Evolutionary conservation across 148 eudicot species (phyloP).

Genomic region (Vaccinium corymbosum): DNA sequence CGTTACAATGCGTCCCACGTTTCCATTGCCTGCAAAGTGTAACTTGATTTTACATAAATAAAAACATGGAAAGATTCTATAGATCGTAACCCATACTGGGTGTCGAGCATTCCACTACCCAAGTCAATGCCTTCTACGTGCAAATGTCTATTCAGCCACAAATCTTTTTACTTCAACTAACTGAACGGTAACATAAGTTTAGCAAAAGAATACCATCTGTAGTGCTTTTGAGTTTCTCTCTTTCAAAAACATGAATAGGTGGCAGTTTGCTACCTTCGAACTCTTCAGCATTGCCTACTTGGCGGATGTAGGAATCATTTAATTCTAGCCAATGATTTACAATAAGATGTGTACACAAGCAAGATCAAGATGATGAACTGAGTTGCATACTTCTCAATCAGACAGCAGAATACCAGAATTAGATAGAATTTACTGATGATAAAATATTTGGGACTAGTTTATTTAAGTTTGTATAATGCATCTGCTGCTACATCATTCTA

Average conservation of each 20-base stretch:
- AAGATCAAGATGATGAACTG: not conserved
- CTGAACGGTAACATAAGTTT: not conserved
- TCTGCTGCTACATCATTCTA: too few species aligned
- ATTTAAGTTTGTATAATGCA: too few species aligned
- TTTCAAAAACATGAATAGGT: not conserved
- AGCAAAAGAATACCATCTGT: not conserved
- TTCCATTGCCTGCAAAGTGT: slow-evolving; percentile 41
- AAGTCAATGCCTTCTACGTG: not conserved
- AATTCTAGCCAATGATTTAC: not conserved
- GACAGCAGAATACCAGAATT: not conserved
- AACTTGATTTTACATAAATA: not conserved
- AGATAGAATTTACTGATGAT: too few species aligned
- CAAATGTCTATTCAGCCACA: not conserved
- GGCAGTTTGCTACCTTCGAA: not conserved
- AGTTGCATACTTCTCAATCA: not conserved
- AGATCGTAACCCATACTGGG: not conserved
- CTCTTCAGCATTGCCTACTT: not conserved
- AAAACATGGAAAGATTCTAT: not conserved
- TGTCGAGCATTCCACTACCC: not conserved
- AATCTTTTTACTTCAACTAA: not conserved
- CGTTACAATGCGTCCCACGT: slow-evolving; percentile 53
- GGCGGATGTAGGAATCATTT: not conserved
- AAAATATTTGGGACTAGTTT: too few species aligned
- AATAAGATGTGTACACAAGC: not conserved
- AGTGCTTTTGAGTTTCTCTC: not conserved